Conservation (phyloP, 768 basidiomycete genomes). For the Lyophyllum atratum region DNA sequence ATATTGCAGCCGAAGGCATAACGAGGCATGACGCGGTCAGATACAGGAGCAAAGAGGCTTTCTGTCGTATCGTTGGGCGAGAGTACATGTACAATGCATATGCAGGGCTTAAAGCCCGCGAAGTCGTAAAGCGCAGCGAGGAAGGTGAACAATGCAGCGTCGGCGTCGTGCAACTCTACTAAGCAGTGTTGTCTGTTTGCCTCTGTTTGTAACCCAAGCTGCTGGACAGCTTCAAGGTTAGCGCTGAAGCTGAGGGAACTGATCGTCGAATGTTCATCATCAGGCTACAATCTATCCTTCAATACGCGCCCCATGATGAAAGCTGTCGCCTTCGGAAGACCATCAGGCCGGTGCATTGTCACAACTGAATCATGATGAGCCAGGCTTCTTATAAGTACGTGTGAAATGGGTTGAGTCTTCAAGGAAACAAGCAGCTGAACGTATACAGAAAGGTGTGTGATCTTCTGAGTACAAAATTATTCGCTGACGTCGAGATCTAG, state of each 20-base stretch:
- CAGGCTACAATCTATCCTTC: not conserved
- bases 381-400: not conserved
- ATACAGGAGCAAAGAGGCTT: not conserved
- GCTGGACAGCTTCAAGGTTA: too few relatives aligned
- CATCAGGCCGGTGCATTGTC: not conserved
- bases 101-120: not conserved
- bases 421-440: not conserved
- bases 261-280: too few relatives aligned
- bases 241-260: too few relatives aligned
- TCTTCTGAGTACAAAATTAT: not conserved
- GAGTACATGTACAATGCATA: slow-evolving; percentile 14
- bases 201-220: slow-evolving; percentile 1
- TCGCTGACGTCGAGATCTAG: not conserved
- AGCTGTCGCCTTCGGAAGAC: not conserved
- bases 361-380: not conserved
- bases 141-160: not conserved
- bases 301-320: not conserved
- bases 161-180: not conserved
- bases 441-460: not conserved
- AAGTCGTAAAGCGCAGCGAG: not conserved
- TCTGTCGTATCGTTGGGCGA: slow-evolving; percentile 10
- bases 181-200: slow-evolving; percentile 1
- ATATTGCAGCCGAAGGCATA: slow-evolving; percentile 31
- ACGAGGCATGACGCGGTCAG: slow-evolving; percentile 5
- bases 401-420: not conserved